phyloP scores from a whole-genome alignment of 2,329 filamentous ascomycete genomes.

The Alternaria triticimaculans region DNA sequence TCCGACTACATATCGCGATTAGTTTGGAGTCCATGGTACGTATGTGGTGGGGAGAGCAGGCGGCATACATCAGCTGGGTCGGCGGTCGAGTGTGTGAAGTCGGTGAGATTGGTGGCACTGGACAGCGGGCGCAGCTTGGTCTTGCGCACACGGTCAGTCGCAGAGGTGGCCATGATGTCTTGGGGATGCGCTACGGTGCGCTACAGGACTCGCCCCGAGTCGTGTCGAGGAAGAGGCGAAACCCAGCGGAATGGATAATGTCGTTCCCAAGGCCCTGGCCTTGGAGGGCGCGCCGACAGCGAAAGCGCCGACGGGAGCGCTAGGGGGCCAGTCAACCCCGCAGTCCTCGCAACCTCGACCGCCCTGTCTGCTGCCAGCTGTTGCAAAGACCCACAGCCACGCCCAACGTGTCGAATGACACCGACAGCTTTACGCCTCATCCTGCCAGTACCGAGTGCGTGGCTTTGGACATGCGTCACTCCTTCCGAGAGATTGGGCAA shows the following conservation, averaged over 20 bases:
- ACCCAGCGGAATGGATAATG: constrained; percentile 23
- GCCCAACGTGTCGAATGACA: constrained; percentile 13
- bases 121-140: constrained; percentile 25
- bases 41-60: constrained; percentile 10
- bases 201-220: constrained; percentile 13
- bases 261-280: constrained; percentile 25
- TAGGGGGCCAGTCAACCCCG: constrained; percentile 17
- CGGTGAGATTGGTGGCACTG: constrained; percentile 28
- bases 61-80: constrained; percentile 25
- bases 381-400: constrained; percentile 13
- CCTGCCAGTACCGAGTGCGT: constrained; percentile 4
- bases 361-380: constrained; percentile 14
- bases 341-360: constrained; percentile 14
- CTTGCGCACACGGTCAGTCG: constrained; percentile 1
- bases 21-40: constrained; percentile 16
- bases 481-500: constrained; percentile 12
- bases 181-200: neutral
- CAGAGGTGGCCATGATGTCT: constrained; percentile 16
- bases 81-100: constrained; percentile 23
- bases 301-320: constrained; percentile 18
- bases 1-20: constrained; percentile 38
- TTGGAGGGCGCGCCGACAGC: constrained; percentile 20
- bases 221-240: constrained; percentile 23
- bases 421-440: constrained; percentile 10
- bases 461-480: constrained; percentile 7